Evolutionary conservation across 2,329 filamentous ascomycete genomes (phyloP), one percentile per base, ranked within the genome.

Genomic region (Aotearoamyces nothofagi): DNA sequence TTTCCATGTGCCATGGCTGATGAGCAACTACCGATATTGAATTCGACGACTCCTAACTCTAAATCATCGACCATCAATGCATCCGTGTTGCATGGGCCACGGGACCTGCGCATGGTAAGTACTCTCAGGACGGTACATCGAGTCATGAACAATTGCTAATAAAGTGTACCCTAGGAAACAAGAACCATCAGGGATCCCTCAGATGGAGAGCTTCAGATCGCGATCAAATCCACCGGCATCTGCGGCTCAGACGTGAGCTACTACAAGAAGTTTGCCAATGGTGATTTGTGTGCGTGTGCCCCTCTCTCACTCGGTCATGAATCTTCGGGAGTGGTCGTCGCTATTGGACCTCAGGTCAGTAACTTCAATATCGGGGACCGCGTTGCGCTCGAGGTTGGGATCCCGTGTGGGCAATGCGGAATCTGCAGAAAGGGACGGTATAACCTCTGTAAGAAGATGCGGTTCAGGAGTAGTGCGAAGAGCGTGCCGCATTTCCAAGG

Each of bases 321-420:
- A 48, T 69, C 66, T 30, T 69, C 66, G 0, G 68, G 67, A 4
- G 58, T 62, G n/a, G 61, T 72, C 25, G 61, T 66, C 17, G 61
- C 58, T 28, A 54, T 73, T 31, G 68, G 68, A 0, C 54, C 63
- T 5, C 55, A 61, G 33, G 61, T 68, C 28, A 51, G 45, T 19
- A 62, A 63, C 34, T 67, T 69, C 47, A 54, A 46, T 27, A 41
- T 68, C 28, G 68, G 68, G 12, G 68, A 73, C 43, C 54, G 66
- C 23, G 68, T 72, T 13, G 68, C 69, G 4, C 70, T 96, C 46
- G 87, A 96, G 60, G 86, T 87, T 37, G 92, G 92, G 56, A 72
- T 94, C 44, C 83, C 87, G 52, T 96, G 87, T 68, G 73, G 78
- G 51, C 66, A 71, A 48, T 94, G 86, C 65, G 80, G 86, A 53